Base-by-base conservation (phyloP, 495 filamentous ascomycete genomes). In the Barbatosphaeria neglecta region DNA sequence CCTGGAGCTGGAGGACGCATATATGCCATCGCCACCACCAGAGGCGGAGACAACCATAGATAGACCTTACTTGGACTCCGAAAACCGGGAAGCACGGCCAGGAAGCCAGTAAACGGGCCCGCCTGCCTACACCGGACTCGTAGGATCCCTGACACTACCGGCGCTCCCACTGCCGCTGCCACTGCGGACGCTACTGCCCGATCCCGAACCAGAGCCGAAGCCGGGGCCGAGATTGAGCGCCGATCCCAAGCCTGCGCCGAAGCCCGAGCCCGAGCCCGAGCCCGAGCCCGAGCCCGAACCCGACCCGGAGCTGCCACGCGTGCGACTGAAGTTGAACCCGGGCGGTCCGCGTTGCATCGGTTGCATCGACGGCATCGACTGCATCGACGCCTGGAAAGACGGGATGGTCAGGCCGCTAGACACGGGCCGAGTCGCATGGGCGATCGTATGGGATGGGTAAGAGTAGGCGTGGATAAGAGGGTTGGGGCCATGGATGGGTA, bases 101-200 rank as follows among this genome's bases (percentile, higher is more conserved):
- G 9, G 2, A 31, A 2, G 9, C 2, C 31, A 2, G 13, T 4
- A 35, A n/a, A 35, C 24, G 10, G 24, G 37, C 16, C 25, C 37
- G 45, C 41, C n/a, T n/a, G 23, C 41, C 40, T 57, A 59, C 11
- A 50, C 47, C 6, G 63, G 61, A 41, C 63, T 66, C 6, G 50
- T 37, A 19, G 52, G 57, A 45, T 60, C 60, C 37, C 42, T 45
- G 13, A 54, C 24, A 31, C 60, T 63, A 16, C 53, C 58, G 6
- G 19, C 39, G 19, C 39, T 41, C 10, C 58, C 56, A 33, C 62
- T 63, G 8, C 60, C 60, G 17, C 56, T 61, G n/a, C 58, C 61
- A 11, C 62, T 63, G 25, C 62, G 58, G 41, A 63, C 57, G 42
- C 61, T 64, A 47, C 61, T 65, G 45, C 60, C 31, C 31, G 31